Base-by-base conservation (phyloP, 352 stramenopile genomes). In the Globisporangium iwayamae region DNA sequence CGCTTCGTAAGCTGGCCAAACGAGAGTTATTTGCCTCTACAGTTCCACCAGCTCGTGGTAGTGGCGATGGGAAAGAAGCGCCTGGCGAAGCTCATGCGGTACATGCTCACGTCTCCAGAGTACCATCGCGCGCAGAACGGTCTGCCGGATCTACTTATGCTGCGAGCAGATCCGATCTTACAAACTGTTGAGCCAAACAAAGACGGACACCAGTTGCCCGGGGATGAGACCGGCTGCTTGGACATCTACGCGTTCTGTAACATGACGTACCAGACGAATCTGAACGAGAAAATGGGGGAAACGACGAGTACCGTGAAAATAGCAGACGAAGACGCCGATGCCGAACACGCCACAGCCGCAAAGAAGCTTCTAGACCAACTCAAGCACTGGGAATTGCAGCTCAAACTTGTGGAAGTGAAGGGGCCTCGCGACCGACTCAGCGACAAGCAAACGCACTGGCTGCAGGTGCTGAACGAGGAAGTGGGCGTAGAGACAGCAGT, bases 391-490 rank as follows among this genome's bases (percentile, higher is more conserved):
- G 50, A 57, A 28, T 25, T 74, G 11, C 11, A 73, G 9, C 50
- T 93, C 20, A 90, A 90, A 63, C 60, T 94, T 3, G 84, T 96
- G 16, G 89, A 96, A 72, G 89, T 96, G 13, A 96, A 96, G 63
- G 87, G 87, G 0, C 86, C 89, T 30, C 78, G 87, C 16, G 89
- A 96, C 57, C 81, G 79, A 45, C 72, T 96, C 1, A 94, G 83
- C 45, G 83, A 93, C 62, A 90, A 93, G 48, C 89, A 96, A 55
- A 43, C 78, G n/a, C 67, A 88, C 1, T 96, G 89, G 89, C 65
- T 96, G 2, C 56, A 89, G 10, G 63, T 93, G 4, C 60, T 96
- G 25, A 83, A 70, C 32, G 63, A 82, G 11, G 62, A 88, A 2
- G 64, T 90, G 28, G 72, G 75, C n/a, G 63, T 93, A 1, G 67